A percentile compares a stretch with the other conserved stretches of the same genome.
Conservation (phyloP, 305 asterid species). For the Fraxinus platypoda region DNA sequence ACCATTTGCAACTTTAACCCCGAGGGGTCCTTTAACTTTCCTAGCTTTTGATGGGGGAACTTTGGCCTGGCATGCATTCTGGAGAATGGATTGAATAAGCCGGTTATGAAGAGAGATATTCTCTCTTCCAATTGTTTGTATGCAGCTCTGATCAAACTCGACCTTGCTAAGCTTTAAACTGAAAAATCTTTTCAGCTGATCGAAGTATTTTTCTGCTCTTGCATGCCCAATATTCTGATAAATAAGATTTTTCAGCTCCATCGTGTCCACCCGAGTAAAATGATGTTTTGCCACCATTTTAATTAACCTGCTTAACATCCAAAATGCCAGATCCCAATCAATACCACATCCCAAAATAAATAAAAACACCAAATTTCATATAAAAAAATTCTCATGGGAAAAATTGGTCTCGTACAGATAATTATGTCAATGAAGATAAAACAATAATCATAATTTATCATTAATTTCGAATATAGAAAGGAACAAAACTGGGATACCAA, state of each 20-base stretch:
- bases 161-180: constrained; percentile 50
- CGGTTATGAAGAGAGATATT: constrained; percentile 68
- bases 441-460: background rate
- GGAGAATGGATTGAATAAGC: constrained; percentile 62
- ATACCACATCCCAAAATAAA: constrained; percentile 1
- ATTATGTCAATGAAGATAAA: background rate
- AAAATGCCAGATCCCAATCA: constrained; percentile 34
- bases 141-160: constrained; percentile 59
- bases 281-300: constrained; percentile 61
- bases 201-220: constrained; percentile 69
- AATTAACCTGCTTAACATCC: constrained; percentile 29
- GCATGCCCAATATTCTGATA: constrained; percentile 62
- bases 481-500: constrained; percentile 9
- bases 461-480: background rate
- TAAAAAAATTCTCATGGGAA: background rate
- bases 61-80: constrained; percentile 56
- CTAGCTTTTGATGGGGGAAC: constrained; percentile 52
- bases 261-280: constrained; percentile 57
- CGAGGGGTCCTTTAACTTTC: constrained; percentile 40
- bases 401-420: background rate
- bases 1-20: constrained; percentile 45
- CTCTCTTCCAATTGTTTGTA: constrained; percentile 63
- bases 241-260: constrained; percentile 62
- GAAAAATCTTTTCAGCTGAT: constrained; percentile 51
- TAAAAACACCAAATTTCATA: background rate